Conservation (phyloP, 306 rosid genomes). For the Rubus idaeus region DNA sequence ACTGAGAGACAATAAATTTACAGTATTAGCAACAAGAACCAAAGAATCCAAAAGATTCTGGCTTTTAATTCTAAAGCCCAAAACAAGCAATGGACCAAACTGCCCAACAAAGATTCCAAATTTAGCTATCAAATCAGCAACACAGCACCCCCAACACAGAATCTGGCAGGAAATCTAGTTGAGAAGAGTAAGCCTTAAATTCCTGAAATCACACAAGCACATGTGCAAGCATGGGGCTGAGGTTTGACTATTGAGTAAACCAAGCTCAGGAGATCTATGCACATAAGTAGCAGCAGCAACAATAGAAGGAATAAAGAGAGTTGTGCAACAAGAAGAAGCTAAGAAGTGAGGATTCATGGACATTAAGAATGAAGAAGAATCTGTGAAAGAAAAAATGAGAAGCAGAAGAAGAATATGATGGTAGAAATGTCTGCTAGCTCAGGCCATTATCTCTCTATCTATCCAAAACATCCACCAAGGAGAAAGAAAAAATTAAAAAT, state of each 20-base stretch:
- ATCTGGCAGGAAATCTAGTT: conserved; percentile 31
- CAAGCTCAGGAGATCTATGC: conserved; percentile 24
- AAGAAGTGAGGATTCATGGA: conserved; percentile 36
- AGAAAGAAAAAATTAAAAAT: conserved; percentile 11
- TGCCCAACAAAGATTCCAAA: conserved; percentile 57
- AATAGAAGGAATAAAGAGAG: conserved; percentile 21
- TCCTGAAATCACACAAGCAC: conserved; percentile 31
- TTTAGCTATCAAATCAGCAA: conserved; percentile 34
- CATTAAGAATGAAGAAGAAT: conserved; percentile 39
- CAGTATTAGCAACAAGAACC: conserved; percentile 15
- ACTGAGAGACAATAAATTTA: conserved; percentile 40
- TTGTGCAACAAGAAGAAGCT: conserved; percentile 25
- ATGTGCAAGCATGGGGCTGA: conserved; percentile 29
- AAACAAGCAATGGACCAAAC: conserved; percentile 46
- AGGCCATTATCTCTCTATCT: conserved; percentile 55
- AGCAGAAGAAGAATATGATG: conserved; percentile 38
- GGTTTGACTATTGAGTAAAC: conserved; percentile 30
- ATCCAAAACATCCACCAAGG: conserved; percentile 50
- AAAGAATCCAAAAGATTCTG: conserved; percentile 62
- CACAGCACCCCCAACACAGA: conserved; percentile 22
- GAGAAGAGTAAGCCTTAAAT: conserved; percentile 19
- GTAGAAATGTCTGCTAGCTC: conserved; percentile 40
- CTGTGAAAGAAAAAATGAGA: conserved; percentile 20
- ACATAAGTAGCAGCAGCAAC: conserved; percentile 9
- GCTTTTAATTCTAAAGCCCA: conserved; percentile 59